Evolutionary conservation across 179 eudicot species (phyloP), one percentile per base, ranked within the genome.

Genomic region (Silene vulgaris): DNA sequence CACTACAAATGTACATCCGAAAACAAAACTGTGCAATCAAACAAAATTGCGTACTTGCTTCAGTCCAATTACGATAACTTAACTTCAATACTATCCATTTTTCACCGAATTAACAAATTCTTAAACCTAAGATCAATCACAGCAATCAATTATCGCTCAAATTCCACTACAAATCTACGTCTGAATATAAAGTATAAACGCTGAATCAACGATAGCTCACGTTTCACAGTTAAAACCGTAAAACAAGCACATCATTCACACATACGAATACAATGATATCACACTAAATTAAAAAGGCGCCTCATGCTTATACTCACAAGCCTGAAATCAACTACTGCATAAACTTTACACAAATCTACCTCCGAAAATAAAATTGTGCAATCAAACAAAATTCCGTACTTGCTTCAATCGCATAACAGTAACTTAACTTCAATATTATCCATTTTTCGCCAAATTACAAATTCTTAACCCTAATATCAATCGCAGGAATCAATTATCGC

Each of bases 231-330:
- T 8, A 67, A 12, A 5, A 32, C 35, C 2, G 52, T 37, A 67
- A 20, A 67, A 68, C 45, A 68, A 68, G 19, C 26, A 16, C 69
- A n/a, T 66, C 71, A 35, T n/a, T 35, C 43, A 37, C 43, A 37
- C 35, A 32, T 32, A 32, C 35, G 0, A 32, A 4, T 2, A 32
- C 35, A 32, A 32, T 35, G 0, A 0, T 35, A 35, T 35, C 40
- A 35, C 40, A 35, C 8, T 35, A 35, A 32, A 35, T 35, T 35
- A 35, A 35, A 35, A 35, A 35, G 40, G 40, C 40, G 40, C 7
- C 8, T 35, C 40, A 2, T 35, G 40, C 5, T 1, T 35, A 21
- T 2, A 48, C 21, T 70, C 0, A 48, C 60, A 48, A 8, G 5
- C 52, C 71, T 35, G 17, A 35, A 67, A 2, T 29, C 66, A 63